Conservation (phyloP, 2,329 filamentous ascomycete genomes). For the Colletotrichum aenigma region DNA sequence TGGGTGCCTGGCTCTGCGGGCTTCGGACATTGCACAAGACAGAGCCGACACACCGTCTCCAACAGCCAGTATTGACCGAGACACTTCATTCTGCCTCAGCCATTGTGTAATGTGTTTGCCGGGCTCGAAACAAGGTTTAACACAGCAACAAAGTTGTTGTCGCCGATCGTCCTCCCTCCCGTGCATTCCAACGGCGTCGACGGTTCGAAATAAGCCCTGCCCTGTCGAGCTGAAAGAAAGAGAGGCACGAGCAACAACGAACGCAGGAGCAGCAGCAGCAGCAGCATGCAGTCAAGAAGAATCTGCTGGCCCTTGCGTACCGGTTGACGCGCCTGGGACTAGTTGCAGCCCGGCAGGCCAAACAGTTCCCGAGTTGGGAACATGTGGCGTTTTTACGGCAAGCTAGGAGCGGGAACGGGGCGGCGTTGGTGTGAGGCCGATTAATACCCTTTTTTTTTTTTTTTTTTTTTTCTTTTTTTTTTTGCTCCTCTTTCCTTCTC, state of each 20-base stretch:
- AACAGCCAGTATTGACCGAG: background rate
- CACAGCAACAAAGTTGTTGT: background rate
- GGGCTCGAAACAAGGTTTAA: background rate
- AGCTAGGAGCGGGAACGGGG: background rate
- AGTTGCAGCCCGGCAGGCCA: background rate
- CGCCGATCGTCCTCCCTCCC: background rate
- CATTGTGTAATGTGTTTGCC: background rate
- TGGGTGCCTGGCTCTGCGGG: background rate
- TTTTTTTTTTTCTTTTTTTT: background rate
- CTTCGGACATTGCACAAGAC: background rate
- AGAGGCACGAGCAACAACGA: background rate
- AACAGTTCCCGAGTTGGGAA: background rate
- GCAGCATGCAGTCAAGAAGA: background rate
- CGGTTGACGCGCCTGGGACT: background rate
- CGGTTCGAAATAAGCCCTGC: background rate
- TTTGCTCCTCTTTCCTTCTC: background rate
- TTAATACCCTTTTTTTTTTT: background rate
- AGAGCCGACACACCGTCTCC: background rate
- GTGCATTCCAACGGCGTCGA: background rate
- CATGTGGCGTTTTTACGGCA: background rate
- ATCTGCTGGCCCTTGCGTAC: background rate
- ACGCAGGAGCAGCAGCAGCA: background rate
- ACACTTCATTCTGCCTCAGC: background rate
- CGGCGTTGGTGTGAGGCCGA: background rate
- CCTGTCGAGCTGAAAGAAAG: conserved; percentile 11